Evolutionary conservation across 768 basidiomycete species (phyloP), one percentile per base, ranked within the genome.

Genomic region (Boletus vermiculosoides): DNA sequence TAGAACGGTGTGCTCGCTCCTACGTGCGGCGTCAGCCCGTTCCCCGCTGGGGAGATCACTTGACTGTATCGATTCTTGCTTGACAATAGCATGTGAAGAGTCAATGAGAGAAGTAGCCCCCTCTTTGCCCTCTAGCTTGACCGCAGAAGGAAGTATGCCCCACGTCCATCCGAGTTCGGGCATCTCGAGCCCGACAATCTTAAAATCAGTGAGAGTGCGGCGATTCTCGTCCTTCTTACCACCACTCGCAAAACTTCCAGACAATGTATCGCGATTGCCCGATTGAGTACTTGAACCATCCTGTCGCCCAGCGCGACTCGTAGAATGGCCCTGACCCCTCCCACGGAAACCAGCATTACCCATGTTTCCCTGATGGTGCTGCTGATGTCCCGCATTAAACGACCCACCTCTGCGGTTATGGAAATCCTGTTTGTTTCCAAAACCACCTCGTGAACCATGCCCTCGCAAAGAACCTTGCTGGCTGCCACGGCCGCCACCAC

Each of bases 171-270:
- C 77, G 56, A 97, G 76, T 63, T 88, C 86, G 64, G 80, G 84
- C 63, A 97, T 88, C 70, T 91, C 86, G 63, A 98, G 79, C 28
- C 90, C 94, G 67, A 95, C 80, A 70, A 99, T 94, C 76, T 96
- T 92, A 83, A 99, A 99, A 76, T 98, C 96, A 37, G 94, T 98
- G 64, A 99, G 85, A 31, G 95, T 97, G 66, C 92, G 85, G 67
- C 88, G 84, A 70, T 89, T 88, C 73, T 93, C 91, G 69, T 92
- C 90, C 74, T 88, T 89, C 82, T 91, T 91, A 80, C 86, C 85
- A 67, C 74, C 68, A 47, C 73, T 73, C 65, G 78, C 73, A 63
- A 72, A 80, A 49, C 79, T 76, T 52, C 75, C 71, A 62, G 76
- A 65, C 20, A 76, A 62, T 41, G 78, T 77, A 69, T 89, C 85